phyloP scores from a whole-genome alignment of 2,329 filamentous ascomycete genomes.

The Trichophaea hybrida region DNA sequence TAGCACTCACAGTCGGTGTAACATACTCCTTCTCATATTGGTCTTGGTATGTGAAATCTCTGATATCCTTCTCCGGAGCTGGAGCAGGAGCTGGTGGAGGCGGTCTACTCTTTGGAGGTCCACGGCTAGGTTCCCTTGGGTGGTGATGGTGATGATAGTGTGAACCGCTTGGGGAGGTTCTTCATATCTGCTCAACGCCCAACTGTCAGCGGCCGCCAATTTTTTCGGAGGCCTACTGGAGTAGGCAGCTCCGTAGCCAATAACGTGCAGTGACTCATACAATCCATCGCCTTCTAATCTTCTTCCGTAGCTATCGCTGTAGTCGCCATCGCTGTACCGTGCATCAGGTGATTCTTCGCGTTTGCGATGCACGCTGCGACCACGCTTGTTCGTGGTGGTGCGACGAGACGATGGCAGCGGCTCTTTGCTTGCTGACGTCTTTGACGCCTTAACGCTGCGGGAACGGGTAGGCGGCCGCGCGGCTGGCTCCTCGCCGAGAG shows the following conservation, averaged over 20 bases:
- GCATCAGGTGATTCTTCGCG: neutral
- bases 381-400: neutral
- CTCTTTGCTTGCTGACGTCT: neutral
- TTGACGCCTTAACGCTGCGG: neutral
- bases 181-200: constrained; percentile 2
- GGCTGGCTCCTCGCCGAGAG: constrained; percentile 14
- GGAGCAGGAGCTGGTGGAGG: neutral
- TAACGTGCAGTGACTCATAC: constrained; percentile 2
- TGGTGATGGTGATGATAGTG: neutral
- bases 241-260: neutral
- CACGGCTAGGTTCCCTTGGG: neutral
- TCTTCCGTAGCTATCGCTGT: neutral
- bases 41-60: constrained; percentile 5
- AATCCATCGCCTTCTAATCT: constrained; percentile 2
- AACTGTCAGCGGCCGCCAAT: neutral
- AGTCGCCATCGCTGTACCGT: neutral
- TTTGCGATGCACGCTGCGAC: neutral
- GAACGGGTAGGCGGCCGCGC: neutral
- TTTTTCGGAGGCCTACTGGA: neutral
- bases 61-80: constrained; percentile 1
- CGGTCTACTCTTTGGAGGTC: neutral
- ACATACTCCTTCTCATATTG: neutral
- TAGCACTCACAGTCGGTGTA: neutral
- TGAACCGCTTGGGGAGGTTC: neutral
- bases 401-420: neutral